Conservation (phyloP, 306 rosid genomes). For the Corylus avellana region DNA sequence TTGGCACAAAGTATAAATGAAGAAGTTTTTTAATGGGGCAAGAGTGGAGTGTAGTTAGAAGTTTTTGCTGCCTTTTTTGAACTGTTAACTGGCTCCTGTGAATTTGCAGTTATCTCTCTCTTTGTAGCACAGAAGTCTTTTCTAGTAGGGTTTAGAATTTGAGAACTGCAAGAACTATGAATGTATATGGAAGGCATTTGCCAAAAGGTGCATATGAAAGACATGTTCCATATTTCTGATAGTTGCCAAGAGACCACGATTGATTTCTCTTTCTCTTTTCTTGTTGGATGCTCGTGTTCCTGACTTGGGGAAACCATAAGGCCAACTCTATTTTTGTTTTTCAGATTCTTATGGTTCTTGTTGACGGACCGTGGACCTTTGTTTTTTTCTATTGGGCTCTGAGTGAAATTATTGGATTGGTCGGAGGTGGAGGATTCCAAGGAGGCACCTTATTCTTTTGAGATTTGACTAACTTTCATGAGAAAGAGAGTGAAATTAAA, state of each 20-base stretch:
- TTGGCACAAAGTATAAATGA: background rate
- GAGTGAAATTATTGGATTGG: background rate
- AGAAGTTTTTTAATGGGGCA: background rate
- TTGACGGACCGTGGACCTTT: too few species aligned
- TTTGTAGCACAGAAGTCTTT: background rate
- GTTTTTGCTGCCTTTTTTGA: background rate
- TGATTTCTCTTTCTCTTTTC: background rate
- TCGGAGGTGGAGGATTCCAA: background rate
- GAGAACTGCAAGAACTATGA: background rate
- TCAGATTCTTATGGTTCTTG: background rate
- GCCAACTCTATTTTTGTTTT: background rate
- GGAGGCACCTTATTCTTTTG: background rate
- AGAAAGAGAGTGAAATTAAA: too few species aligned
- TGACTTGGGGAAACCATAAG: background rate
- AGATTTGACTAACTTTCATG: too few species aligned
- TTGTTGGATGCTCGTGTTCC: background rate
- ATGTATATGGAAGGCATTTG: background rate
- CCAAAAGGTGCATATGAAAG: background rate
- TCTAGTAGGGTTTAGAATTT: background rate
- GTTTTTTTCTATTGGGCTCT: background rate
- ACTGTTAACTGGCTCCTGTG: background rate
- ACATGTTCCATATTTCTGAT: background rate
- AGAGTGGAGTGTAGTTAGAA: slow-evolving; percentile 6
- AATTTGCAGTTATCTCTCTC: background rate
- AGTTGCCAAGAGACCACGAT: background rate